phyloP scores from a whole-genome alignment of 2,329 filamentous ascomycete species.

The Pseudogymnoascus sp. region DNA sequence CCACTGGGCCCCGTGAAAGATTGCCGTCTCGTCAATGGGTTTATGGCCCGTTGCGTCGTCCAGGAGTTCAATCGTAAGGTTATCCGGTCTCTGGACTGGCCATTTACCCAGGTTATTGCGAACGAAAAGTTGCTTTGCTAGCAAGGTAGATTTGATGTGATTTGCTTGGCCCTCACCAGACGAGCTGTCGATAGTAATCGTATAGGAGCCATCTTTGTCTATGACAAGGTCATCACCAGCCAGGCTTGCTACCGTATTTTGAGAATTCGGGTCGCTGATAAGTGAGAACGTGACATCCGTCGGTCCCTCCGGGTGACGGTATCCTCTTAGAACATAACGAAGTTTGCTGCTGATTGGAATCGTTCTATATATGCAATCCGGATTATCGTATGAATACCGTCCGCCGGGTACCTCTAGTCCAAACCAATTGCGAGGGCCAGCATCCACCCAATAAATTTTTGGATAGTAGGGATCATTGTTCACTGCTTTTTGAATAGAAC shows the following conservation, averaged over 20 bases:
- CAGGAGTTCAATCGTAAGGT: not conserved
- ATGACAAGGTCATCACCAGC: not conserved
- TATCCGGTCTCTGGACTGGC: not conserved
- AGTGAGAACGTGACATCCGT: slow-evolving; percentile 2
- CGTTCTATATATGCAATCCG: slow-evolving; percentile 3
- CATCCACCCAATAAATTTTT: not conserved
- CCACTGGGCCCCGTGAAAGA: not conserved
- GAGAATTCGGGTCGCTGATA: not conserved
- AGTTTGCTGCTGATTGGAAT: not conserved
- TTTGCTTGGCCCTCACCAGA: not conserved
- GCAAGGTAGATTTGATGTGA: not conserved
- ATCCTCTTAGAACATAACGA: not conserved
- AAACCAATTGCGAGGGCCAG: not conserved
- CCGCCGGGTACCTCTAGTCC: not conserved
- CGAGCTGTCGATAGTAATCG: not conserved
- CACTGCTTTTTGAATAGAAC: not conserved
- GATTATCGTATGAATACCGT: not conserved
- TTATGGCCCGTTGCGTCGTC: not conserved
- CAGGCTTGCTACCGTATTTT: not conserved
- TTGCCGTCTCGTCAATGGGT: not conserved
- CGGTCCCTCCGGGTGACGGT: not conserved
- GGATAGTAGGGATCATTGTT: not conserved
- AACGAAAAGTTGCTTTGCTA: slow-evolving; percentile 1
- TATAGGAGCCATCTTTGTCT: not conserved
- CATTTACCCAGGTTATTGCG: not conserved